Base-by-base conservation (phyloP, 2,329 filamentous ascomycete species). In the Colletotrichum filicis region DNA sequence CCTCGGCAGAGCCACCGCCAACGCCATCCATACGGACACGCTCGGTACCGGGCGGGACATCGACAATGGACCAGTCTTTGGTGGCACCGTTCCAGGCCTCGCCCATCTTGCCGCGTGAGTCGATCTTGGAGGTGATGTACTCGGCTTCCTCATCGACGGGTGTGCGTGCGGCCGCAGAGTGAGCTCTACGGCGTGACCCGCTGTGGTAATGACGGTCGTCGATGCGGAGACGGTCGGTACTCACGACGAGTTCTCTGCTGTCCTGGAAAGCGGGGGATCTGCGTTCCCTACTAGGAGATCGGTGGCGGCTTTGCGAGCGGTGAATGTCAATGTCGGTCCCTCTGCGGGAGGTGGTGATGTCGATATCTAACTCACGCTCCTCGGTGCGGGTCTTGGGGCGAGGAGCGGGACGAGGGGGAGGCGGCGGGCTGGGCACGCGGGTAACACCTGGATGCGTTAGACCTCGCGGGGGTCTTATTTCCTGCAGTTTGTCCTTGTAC, bases 1-100 rank as follows among this genome's bases (percentile, higher is more conserved):
- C 91, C 77, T 97, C 94, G 75, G 94, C 92, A 49, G 86, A 87
- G n/a, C 87, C 93, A 60, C 93, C 93, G 24, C 94, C 94, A 28
- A 90, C 87, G 66, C 94, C 94, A 76, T 97, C 93, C 92, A 97
- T 93, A 66, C 90, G 89, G n/a, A 97, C 92, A 53, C 92, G 90
- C 83, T 94, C 92, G 0, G 94, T 96, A 71, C 94, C 94, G 0
- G 94, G 93, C 1, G 94, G 94, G 52, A 97, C 92, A 82, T 97
- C 94, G 49, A 97, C 89, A 74, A 97, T 93, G 66, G 90, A 88
- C 94, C 95, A 97, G 78, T 91, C 93, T 75, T 90, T 91, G 46
- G 93, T 95, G 22, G 90, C 91, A 65, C 94, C 93, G 77, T 93
- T 90, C 80, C 88, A 91, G 26, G 92, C 93, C 82, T 96, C 94